A percentile compares a stretch with the other conserved stretches of the same genome.
Conservation (phyloP, 176 grass and related monocot genomes). For the Carex scoparia region DNA sequence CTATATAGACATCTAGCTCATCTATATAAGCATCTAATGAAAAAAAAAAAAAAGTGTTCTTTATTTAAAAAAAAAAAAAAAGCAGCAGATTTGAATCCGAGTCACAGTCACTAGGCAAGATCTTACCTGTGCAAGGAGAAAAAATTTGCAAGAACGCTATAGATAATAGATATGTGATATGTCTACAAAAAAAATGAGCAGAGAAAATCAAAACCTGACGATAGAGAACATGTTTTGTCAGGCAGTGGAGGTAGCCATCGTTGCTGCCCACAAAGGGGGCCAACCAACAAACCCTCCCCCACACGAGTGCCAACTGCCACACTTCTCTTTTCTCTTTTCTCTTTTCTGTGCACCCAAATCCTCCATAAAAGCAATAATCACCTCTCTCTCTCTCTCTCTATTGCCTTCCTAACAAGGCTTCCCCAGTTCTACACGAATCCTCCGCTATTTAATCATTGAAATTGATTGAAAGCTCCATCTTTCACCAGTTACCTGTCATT, state of each 20-base stretch:
- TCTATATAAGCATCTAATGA: too few relatives aligned
- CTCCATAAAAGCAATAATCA: neutral
- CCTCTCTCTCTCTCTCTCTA: neutral
- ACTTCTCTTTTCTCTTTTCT: neutral
- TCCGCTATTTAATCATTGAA: neutral
- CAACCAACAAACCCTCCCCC: constrained; percentile 44
- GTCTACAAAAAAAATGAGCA: neutral
- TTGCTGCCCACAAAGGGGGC: constrained; percentile 49
- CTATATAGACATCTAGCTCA: too few relatives aligned
- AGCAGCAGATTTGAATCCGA: too few relatives aligned
- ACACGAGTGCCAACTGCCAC: constrained; percentile 12
- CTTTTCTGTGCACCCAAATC: neutral
- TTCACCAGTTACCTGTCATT: neutral
- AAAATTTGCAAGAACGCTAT: too few relatives aligned
- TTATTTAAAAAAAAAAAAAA: too few relatives aligned
- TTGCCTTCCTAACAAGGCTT: neutral
- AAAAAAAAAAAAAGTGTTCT: too few relatives aligned
- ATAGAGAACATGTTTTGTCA: constrained; percentile 8
- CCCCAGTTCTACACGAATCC: neutral
- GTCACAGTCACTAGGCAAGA: neutral
- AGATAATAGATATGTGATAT: neutral
- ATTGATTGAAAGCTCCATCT: neutral
- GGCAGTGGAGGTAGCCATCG: constrained; percentile 37
- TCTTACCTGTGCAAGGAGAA: too few relatives aligned
- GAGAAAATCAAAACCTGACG: neutral